Base-by-base conservation (phyloP, 441 rosid genomes). In the Erysimum cheiri region DNA sequence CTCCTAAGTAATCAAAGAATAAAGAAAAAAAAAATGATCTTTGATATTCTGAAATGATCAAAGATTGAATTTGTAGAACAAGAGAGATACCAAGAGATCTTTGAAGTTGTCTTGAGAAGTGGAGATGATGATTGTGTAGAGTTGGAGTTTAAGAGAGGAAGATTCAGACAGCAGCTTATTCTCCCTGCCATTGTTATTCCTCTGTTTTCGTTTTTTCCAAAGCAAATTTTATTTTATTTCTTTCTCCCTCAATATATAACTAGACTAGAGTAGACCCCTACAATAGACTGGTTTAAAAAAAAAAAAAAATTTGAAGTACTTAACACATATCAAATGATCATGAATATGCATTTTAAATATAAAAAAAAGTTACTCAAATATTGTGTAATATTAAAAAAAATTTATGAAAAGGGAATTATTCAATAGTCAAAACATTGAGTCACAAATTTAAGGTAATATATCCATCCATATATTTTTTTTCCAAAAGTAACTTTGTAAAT, bases 151-250 rank as follows among this genome's bases (percentile, higher is more conserved):
- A 81, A 69, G 60, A 68, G 73, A 43, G 78, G 71, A 69, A 78
- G 81, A 63, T 72, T 83, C 66, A 84, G 64, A 80, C 82, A 81
- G 53, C 83, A 83, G 58, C 70, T 37, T 11, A 80, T n/a, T 55
- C 83, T 49, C 17, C 65, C 65, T 61, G 70, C 74, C 78, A 74
- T 74, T 61, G 12, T 46, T 36, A 2, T 54, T 53, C 8, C 78
- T 41, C 33, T 49, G 52, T 70, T 70, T 49, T 24, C 2, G 8
- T n/a, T 29, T 48, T 9, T 33, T 8, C 58, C 7, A 11, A 26
- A 4, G 36, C 50, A 48, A 46, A 13, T 43, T 56, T 9, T 41
- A 56, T 47, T 13, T 52, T 54, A 54, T 8, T 54, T 8, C 11
- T 32, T 15, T 55, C n/a, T 28, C 8, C 24, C 5, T 4, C 40